Evolutionary conservation across 148 eudicot genomes (phyloP), one percentile per base, ranked within the genome.

Genomic region (Hydrangea macrophylla): DNA sequence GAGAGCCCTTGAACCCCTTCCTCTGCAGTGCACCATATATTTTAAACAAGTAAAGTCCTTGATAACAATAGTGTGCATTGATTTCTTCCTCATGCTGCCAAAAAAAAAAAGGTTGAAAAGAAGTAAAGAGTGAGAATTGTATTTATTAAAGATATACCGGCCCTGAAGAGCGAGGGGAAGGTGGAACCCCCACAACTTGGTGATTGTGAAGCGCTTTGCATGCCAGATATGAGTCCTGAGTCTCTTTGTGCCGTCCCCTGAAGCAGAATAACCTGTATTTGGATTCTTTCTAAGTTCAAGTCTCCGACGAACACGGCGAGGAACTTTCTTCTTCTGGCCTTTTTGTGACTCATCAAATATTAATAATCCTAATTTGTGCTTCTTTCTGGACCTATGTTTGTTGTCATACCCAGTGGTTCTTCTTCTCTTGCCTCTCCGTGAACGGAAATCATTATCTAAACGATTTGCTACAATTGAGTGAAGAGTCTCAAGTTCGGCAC

Each of bases 1-100:
- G 50, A 94, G 76, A 84, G 97, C 92, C 69, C 98, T 90, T 6
- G 96, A 90, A 58, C 98, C 97, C 75, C 66, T 88, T 71, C 96
- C 97, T 24, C 97, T 93, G 61, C 64, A 76, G 96, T 93, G 61
- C 64, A 76, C 60, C 58, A 83, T 30, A 58, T 10, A 51, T 74
- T 57, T n/a, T n/a, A n/a, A n/a, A 15, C 31, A 67, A 9, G 44
- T n/a, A 70, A 2, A 23, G 24, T 35, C 37, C 42, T 40, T 39
- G n/a, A 51, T 35, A 42, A 35, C 4, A 56, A 25, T 27, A 7
- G 23, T 18, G 23, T 11, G 26, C 1, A 48, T 11, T 24, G 24
- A 23, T 18, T n/a, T 69, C 31, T 61, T 55, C 11, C 23, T 10
- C 48, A 74, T 28, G 58, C 12, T 9, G 39, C 4, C 5, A 35